Conservation (phyloP, 768 basidiomycete species). For the Rhodotorula sphaerocarpa region DNA sequence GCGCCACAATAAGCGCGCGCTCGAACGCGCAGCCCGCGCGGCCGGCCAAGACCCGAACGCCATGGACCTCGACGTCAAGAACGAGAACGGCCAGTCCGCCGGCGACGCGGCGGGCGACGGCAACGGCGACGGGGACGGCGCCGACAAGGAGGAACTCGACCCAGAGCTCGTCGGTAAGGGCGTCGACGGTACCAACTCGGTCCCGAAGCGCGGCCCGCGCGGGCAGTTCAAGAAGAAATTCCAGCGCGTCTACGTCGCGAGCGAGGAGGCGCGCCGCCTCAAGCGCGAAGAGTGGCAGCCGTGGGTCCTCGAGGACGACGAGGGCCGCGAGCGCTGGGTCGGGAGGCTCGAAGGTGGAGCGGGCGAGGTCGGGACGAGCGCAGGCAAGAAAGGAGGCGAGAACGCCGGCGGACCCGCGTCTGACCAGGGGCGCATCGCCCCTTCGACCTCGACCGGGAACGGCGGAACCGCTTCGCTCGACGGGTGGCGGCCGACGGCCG, state of each 20-base stretch:
- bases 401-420: neutral
- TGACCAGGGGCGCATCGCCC: neutral
- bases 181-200: constrained; percentile 1
- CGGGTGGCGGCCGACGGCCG: constrained; percentile 53
- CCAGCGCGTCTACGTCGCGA: constrained; percentile 69
- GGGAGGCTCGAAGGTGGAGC: constrained; percentile 69
- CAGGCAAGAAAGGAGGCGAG: neutral
- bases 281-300: constrained; percentile 79
- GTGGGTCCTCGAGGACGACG: constrained; percentile 77
- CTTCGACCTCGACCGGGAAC: neutral
- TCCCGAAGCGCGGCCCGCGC: constrained; percentile 13
- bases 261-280: constrained; percentile 67
- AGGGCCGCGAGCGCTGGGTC: constrained; percentile 64
- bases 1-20: constrained; percentile 16
- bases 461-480: constrained; percentile 57
- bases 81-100: constrained; percentile 4
- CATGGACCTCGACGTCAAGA: constrained; percentile 17
- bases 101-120: constrained; percentile 4
- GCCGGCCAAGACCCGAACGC: neutral
- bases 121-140: neutral
- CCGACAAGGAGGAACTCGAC: constrained; percentile 27
- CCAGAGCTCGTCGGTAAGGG: constrained; percentile 27
- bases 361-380: constrained; percentile 17
- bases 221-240: constrained; percentile 65
- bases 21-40: constrained; percentile 2